Conservation (phyloP, 1,284 basidiomycete species). For the Ceratorhiza oryzae-sativae region DNA sequence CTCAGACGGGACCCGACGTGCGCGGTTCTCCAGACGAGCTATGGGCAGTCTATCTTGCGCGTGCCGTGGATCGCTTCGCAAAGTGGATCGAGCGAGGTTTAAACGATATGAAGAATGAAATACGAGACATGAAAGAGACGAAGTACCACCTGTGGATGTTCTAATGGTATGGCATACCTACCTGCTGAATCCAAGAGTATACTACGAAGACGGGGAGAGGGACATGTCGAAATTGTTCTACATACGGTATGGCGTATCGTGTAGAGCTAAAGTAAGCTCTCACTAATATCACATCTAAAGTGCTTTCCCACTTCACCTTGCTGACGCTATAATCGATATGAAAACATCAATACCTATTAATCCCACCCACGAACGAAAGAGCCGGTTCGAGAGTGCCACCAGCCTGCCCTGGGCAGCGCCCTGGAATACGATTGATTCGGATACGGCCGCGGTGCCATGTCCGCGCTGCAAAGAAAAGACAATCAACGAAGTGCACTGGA, state of each 20-base stretch:
- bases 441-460: conserved; percentile 31
- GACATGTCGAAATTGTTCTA: conserved; percentile 23
- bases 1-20: conserved; percentile 34
- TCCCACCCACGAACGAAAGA: conserved; percentile 35
- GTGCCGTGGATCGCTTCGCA: conserved; percentile 44
- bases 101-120: background rate
- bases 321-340: conserved; percentile 37
- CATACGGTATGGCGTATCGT: conserved; percentile 24
- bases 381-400: conserved; percentile 38
- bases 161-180: conserved; percentile 62
- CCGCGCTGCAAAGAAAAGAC: conserved; percentile 37
- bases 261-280: background rate
- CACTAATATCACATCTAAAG: conserved; percentile 15
- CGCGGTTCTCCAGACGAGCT: conserved; percentile 37
- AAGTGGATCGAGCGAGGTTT: conserved; percentile 37
- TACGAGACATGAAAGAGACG: conserved; percentile 20
- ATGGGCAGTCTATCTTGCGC: conserved; percentile 44
- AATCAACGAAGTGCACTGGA: conserved; percentile 32
- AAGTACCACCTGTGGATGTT: conserved; percentile 57
- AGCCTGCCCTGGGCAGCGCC: conserved; percentile 31
- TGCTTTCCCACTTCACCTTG: conserved; percentile 40
- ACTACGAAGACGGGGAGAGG: conserved; percentile 43
- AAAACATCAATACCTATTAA: conserved; percentile 39
- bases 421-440: conserved; percentile 4
- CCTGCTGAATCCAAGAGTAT: conserved; percentile 50